Percentiles rank a stretch among this genome's conserved stretches.
Evolutionary conservation across 345 rosid species (phyloP).

Genomic region (Noccaea caerulescens): DNA sequence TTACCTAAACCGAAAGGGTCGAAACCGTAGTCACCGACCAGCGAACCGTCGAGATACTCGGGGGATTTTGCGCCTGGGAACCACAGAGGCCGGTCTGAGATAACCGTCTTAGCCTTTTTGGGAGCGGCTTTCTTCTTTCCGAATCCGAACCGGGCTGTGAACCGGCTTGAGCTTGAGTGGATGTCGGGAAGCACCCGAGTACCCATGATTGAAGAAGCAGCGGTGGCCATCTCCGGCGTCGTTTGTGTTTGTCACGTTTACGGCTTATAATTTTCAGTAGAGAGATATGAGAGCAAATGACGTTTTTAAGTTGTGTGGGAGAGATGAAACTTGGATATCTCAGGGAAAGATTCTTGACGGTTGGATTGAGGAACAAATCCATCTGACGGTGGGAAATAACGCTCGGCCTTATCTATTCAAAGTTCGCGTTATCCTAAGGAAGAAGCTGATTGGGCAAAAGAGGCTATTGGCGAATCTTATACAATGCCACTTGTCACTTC

Average conservation of each 20-base stretch:
- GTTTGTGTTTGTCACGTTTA: background rate
- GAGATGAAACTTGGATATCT: slow-evolving; percentile 30
- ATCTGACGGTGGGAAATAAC: slow-evolving; percentile 37
- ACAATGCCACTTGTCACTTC: slow-evolving; percentile 36
- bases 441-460: slow-evolving; percentile 39
- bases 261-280: slow-evolving; percentile 25
- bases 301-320: slow-evolving; percentile 36
- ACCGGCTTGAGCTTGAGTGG: slow-evolving; percentile 39
- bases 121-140: slow-evolving; percentile 46
- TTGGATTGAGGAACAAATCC: slow-evolving; percentile 38
- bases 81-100: slow-evolving; percentile 64
- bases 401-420: slow-evolving; percentile 34
- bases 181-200: slow-evolving; percentile 46
- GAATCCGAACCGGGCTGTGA: slow-evolving; percentile 66
- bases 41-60: slow-evolving; percentile 76
- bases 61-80: slow-evolving; percentile 74
- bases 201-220: slow-evolving; percentile 59
- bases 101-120: slow-evolving; percentile 36
- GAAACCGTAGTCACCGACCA: slow-evolving; percentile 85
- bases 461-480: slow-evolving; percentile 24
- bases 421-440: slow-evolving; percentile 21
- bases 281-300: slow-evolving; percentile 1
- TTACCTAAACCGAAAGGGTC: slow-evolving; percentile 84
- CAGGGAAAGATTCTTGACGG: slow-evolving; percentile 15
- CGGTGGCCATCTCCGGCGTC: slow-evolving; percentile 54